Evolutionary conservation across 139 green algal species (phyloP).

Genomic region (Chlorella sp.): DNA sequence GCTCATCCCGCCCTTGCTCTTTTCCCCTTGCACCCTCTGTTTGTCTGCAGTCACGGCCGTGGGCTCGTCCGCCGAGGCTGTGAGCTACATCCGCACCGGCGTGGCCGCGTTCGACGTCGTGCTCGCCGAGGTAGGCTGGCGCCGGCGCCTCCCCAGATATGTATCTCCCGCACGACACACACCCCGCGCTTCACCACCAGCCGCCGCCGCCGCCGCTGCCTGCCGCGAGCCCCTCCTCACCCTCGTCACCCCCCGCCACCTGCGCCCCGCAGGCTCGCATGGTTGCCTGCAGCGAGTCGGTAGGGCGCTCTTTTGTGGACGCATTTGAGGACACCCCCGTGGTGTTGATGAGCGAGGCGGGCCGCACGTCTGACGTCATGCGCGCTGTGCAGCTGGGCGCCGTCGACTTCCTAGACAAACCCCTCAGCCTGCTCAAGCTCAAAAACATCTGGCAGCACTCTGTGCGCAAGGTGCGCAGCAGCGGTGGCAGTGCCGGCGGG

Average conservation of each 20-base stretch:
- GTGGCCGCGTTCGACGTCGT: constrained; percentile 37
- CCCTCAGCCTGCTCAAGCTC: constrained; percentile 76
- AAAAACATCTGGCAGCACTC: constrained; percentile 91
- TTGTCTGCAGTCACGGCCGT: constrained; percentile 44
- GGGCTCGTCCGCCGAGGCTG: constrained; percentile 1
- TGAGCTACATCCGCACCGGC: constrained; percentile 3
- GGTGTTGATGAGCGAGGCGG: constrained; percentile 62
- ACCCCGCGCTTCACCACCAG: too few relatives aligned
- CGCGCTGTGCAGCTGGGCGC: constrained; percentile 78
- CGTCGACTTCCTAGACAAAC: constrained; percentile 84
- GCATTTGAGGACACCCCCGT: constrained; percentile 54
- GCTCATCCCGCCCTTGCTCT: background rate
- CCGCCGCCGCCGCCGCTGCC: background rate
- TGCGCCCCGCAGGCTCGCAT: constrained; percentile 37
- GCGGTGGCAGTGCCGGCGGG: background rate
- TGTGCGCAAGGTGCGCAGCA: constrained; percentile 71
- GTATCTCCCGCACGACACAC: too few relatives aligned
- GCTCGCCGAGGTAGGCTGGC: constrained; percentile 42
- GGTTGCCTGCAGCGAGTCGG: constrained; percentile 30
- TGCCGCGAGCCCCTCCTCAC: background rate
- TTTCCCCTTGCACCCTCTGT: background rate
- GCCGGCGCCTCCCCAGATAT: too few relatives aligned
- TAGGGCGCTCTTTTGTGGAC: constrained; percentile 38
- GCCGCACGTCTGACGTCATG: constrained; percentile 61
- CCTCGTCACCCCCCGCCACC: background rate